A percentile compares a stretch with the other conserved stretches of the same genome.
Evolutionary conservation across 2,329 filamentous ascomycete genomes (phyloP).

Genomic region (Colletotrichum higginsianum): DNA sequence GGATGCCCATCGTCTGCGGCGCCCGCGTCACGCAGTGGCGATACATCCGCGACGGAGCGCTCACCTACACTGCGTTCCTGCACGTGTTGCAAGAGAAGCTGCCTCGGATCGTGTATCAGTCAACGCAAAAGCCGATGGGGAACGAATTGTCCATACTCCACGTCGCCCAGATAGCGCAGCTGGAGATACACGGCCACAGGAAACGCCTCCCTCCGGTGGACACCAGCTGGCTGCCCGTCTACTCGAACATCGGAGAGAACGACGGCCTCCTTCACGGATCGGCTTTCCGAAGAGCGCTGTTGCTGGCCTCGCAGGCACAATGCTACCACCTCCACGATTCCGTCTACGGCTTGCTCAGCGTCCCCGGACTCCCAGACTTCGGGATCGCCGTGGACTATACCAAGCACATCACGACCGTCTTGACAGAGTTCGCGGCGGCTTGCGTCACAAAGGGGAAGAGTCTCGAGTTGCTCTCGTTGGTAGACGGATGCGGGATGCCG

Average conservation of each 20-base stretch:
- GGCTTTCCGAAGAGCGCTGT: constrained; percentile 8
- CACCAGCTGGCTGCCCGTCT: constrained; percentile 7
- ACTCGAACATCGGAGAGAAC: not conserved
- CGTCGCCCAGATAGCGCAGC: constrained; percentile 20
- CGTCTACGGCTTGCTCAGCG: constrained; percentile 11
- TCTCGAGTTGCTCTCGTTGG: constrained; percentile 28
- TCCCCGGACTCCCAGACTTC: constrained; percentile 16
- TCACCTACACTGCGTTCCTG: not conserved
- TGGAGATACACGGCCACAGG: constrained; percentile 19
- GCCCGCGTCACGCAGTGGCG: constrained; percentile 21
- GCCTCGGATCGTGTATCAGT: not conserved
- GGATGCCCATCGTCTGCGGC: constrained; percentile 22
- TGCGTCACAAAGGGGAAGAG: constrained; percentile 11
- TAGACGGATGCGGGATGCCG: constrained; percentile 11
- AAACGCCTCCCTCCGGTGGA: constrained; percentile 9
- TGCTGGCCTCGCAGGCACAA: constrained; percentile 14
- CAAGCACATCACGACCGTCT: not conserved
- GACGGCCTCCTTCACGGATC: constrained; percentile 13
- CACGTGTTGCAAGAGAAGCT: constrained; percentile 12
- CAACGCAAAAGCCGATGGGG: not conserved
- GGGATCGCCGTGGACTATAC: constrained; percentile 6
- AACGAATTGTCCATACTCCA: constrained; percentile 11
- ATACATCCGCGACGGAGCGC: constrained; percentile 21
- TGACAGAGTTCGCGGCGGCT: constrained; percentile 12
- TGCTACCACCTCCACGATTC: constrained; percentile 12